These are phyloP conservation scores for Globisporangium emineosum DNA, from an alignment of 352 stramenopile species.

Conservation along the genomic window DNA sequence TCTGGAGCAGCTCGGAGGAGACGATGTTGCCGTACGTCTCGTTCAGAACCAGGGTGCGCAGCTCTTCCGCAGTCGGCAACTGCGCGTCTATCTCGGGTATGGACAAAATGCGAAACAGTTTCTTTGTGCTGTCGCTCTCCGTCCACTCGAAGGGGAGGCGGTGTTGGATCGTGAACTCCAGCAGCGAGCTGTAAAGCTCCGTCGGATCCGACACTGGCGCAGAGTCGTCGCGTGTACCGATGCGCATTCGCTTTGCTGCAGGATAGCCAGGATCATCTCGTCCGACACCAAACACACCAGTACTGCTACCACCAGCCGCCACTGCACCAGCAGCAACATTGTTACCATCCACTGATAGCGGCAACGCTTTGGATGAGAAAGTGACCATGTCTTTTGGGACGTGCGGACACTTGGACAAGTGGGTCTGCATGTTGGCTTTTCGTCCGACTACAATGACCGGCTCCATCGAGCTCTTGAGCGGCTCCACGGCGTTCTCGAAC, in stretches of 20 bases:
- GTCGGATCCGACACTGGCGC: constrained; percentile 10
- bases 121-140: constrained; percentile 45
- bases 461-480: constrained; percentile 46
- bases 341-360: constrained; percentile 5
- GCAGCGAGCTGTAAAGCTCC: constrained; percentile 32
- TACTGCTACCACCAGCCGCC: constrained; percentile 5
- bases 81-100: constrained; percentile 17
- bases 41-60: constrained; percentile 42
- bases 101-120: constrained; percentile 36
- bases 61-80: constrained; percentile 29
- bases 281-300: constrained; percentile 3
- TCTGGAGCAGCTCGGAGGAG: constrained; percentile 27
- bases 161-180: constrained; percentile 62
- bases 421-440: constrained; percentile 85
- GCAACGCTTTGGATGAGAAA: constrained; percentile 17
- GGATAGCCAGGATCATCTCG: constrained; percentile 11
- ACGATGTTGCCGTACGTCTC: constrained; percentile 33
- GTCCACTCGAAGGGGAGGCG: constrained; percentile 65
- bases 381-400: constrained; percentile 48
- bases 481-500: constrained; percentile 42
- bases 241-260: constrained; percentile 21
- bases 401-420: constrained; percentile 73
- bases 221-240: constrained; percentile 5
- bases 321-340: background rate
- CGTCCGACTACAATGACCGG: constrained; percentile 63